phyloP scores from a whole-genome alignment of 2,329 filamentous ascomycete species.

The Endoconidiophora polonica region DNA sequence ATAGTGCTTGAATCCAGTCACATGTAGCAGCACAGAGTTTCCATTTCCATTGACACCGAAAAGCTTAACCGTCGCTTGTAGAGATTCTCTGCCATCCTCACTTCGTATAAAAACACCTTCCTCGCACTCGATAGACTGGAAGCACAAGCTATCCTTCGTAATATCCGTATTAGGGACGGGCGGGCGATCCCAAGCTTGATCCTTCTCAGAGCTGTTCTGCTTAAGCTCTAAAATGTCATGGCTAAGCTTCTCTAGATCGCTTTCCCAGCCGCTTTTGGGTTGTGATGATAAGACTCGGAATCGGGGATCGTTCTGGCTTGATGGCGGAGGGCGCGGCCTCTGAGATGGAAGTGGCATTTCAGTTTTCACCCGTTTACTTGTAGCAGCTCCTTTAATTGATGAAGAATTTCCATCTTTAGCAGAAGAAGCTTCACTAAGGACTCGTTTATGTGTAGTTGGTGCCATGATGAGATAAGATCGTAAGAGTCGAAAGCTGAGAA shows the following conservation, averaged over 20 bases:
- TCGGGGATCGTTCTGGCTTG: conserved; percentile 33
- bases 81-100: background rate
- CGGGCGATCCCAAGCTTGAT: conserved; percentile 72
- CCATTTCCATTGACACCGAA: conserved; percentile 78
- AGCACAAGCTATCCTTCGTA: conserved; percentile 54
- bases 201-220: conserved; percentile 74
- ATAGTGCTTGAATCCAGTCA: conserved; percentile 92
- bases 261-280: conserved; percentile 81
- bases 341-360: conserved; percentile 2
- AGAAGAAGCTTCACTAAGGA: conserved; percentile 2
- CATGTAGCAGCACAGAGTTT: conserved; percentile 85
- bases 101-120: conserved; percentile 71
- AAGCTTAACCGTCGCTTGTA: conserved; percentile 60
- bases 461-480: background rate
- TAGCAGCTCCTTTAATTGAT: background rate
- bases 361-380: conserved; percentile 4
- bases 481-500: background rate
- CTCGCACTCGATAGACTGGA: conserved; percentile 91
- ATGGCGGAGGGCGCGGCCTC: conserved; percentile 15
- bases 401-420: background rate
- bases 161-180: conserved; percentile 36
- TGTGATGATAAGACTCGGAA: conserved; percentile 57
- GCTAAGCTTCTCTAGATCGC: conserved; percentile 86
- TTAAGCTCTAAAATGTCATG: conserved; percentile 81
- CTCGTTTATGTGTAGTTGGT: conserved; percentile 6